Conservation (phyloP, 1,139 yeast genomes). For the Kodamaea suecica region DNA sequence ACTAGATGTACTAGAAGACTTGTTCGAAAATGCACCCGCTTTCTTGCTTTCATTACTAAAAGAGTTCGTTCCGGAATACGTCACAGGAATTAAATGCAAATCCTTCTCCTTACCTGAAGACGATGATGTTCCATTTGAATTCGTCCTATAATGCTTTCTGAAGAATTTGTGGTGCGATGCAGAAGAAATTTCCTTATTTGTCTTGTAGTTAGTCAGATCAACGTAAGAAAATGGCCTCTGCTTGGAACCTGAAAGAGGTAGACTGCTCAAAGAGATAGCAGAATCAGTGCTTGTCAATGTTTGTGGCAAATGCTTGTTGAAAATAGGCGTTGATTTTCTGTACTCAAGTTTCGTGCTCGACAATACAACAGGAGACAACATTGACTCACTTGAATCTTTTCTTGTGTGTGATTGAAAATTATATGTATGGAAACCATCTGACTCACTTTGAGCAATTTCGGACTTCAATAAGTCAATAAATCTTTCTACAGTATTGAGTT, state of each 20-base stretch:
- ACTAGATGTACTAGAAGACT: conserved; percentile 1
- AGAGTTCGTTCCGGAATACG: not conserved
- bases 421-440: conserved; percentile 11
- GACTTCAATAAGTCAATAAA: conserved; percentile 38
- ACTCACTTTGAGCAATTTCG: conserved; percentile 18
- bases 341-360: conserved; percentile 23
- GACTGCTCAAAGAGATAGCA: conserved; percentile 13
- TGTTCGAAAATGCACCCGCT: conserved; percentile 2
- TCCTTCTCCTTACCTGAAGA: conserved; percentile 11
- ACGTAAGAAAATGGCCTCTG: conserved; percentile 56
- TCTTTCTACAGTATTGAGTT: conserved; percentile 52
- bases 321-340: conserved; percentile 33
- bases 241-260: conserved; percentile 18
- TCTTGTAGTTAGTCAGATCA: conserved; percentile 34
- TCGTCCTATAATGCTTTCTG: conserved; percentile 56
- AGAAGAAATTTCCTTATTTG: conserved; percentile 8
- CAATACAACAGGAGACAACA: conserved; percentile 14
- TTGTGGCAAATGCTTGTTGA: conserved; percentile 20
- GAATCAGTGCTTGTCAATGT: conserved; percentile 18
- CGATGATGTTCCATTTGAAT: conserved; percentile 52
- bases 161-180: conserved; percentile 52
- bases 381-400: conserved; percentile 20
- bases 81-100: not conserved
- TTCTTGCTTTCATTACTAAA: conserved; percentile 3
- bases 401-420: conserved; percentile 15